Evolutionary conservation across 2,329 filamentous ascomycete species (phyloP).

Genomic region (Fusarium scirpi): DNA sequence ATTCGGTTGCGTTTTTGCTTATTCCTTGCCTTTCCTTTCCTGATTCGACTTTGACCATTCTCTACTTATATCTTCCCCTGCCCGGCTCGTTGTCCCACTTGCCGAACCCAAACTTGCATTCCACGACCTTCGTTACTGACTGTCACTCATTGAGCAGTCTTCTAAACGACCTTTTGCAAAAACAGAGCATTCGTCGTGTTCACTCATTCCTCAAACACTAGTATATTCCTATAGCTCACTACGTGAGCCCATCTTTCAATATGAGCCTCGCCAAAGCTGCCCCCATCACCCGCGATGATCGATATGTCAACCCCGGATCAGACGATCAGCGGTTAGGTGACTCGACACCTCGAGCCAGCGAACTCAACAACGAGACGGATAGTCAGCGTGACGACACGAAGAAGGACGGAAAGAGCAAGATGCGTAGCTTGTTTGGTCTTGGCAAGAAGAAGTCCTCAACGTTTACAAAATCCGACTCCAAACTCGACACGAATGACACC

Average conservation of each 20-base stretch:
- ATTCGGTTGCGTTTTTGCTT: conserved; percentile 14
- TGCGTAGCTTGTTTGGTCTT: conserved; percentile 69
- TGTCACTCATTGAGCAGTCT: conserved; percentile 23
- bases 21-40: background rate
- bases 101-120: conserved; percentile 28
- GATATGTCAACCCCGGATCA: conserved; percentile 33
- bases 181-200: conserved; percentile 2
- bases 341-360: conserved; percentile 50
- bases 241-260: conserved; percentile 13
- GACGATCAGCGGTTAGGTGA: conserved; percentile 48
- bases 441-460: conserved; percentile 67
- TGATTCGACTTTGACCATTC: background rate
- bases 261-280: conserved; percentile 51
- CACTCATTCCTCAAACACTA: background rate
- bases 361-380: conserved; percentile 59
- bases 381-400: conserved; percentile 31
- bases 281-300: conserved; percentile 33
- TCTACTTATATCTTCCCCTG: conserved; percentile 7
- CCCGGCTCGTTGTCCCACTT: conserved; percentile 18
- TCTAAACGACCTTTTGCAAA: conserved; percentile 13
- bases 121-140: conserved; percentile 32
- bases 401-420: conserved; percentile 58
- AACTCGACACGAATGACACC: conserved; percentile 23
- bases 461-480: conserved; percentile 28
- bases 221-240: background rate